phyloP scores from a whole-genome alignment of 805 yeast genomes.

The Tetrapisispora phaffii region DNA sequence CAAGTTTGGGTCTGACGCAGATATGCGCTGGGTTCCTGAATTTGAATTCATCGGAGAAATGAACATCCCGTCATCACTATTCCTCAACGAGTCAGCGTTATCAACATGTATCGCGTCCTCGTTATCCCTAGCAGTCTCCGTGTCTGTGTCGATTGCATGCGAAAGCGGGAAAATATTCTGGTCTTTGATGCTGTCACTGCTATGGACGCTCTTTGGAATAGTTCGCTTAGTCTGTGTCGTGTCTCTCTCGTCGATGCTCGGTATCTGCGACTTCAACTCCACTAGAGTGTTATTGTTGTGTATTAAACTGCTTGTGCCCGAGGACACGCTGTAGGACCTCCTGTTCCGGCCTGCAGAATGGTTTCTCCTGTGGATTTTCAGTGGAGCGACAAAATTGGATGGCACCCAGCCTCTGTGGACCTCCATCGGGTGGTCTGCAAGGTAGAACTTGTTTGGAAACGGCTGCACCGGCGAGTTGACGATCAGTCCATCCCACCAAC shows the following conservation, averaged over 20 bases:
- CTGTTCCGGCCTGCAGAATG: background rate
- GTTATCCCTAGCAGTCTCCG: background rate
- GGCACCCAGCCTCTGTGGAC: constrained; percentile 80
- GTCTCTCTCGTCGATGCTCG: background rate
- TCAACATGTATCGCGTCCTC: background rate
- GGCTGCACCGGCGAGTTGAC: constrained; percentile 7
- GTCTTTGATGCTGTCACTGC: background rate
- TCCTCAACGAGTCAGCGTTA: background rate
- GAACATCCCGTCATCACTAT: background rate
- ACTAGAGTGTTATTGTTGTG: background rate
- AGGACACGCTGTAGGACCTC: background rate
- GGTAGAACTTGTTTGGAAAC: background rate
- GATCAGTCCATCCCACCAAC: constrained; percentile 84
- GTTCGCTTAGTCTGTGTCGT: background rate
- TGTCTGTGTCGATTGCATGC: background rate
- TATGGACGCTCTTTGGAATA: background rate
- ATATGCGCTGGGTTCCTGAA: background rate
- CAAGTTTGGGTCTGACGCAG: background rate
- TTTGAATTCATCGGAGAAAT: constrained; percentile 1
- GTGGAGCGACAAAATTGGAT: background rate
- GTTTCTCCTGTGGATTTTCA: background rate
- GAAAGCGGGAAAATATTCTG: background rate
- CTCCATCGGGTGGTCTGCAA: constrained; percentile 23
- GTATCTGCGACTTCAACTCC: background rate
- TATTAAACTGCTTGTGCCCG: background rate